Base-by-base conservation (phyloP, 2,329 filamentous ascomycete species). In the Knufia petricola region DNA sequence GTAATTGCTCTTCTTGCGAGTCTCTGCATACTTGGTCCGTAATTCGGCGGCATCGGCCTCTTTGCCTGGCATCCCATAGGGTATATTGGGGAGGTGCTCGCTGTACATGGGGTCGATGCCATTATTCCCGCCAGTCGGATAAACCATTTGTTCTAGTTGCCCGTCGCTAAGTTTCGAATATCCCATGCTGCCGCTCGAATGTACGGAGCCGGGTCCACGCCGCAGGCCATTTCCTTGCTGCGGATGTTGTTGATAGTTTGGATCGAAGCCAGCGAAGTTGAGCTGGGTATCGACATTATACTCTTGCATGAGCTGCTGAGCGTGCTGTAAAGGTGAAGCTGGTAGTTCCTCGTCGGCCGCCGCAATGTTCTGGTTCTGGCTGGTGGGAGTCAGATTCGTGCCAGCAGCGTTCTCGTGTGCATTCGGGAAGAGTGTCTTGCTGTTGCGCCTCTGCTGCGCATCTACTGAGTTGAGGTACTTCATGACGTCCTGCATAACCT, bases 21-120 rank as follows among this genome's bases (percentile, higher is more conserved):
- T 68, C 40, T 78, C 76, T 37, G 68, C 60, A 31, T 67, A 66
- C 53, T 69, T 69, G 32, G 69, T 64, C 46, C 70, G 66, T 51
- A 70, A 55, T 51, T 77, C 72, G 40, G 66, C 56, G 12, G 69
- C 56, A 43, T 81, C 77, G 13, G 70, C 59, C 4, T 75, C 72
- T 57, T 84, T 87, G 2, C 85, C 74, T 13, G 78, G 87, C 67
- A 87, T 73, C 7, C 83, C 75, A 62, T 95, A 96, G 0, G 89
- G 87, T 49, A 95, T 94, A 63, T 94, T 95, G 69, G 90, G 81
- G 61, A 95, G 87, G 61, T 95, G 88, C 59, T 95, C 89, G 58
- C 86, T 84, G 62, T 90, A 89, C 75, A 94, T 92, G 1, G 90
- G 89, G 62, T 95, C 89, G 56, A 95, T 95, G 46, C 89, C 89